Evolutionary conservation across 768 basidiomycete genomes (phyloP), one percentile per base, ranked within the genome.

Genomic region (Termitomyces sp.): DNA sequence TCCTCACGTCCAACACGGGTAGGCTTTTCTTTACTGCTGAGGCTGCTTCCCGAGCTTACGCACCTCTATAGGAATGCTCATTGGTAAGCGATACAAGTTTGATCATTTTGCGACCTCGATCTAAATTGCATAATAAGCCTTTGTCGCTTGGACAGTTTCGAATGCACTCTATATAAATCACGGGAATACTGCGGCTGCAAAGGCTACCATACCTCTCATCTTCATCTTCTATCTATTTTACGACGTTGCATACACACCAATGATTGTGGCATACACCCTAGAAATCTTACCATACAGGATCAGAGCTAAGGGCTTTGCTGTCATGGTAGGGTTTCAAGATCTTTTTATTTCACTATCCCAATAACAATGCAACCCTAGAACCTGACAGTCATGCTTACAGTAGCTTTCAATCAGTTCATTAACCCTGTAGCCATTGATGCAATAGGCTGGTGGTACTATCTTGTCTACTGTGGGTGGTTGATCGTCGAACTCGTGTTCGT

Each of bases 241-340:
- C 59, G 86, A 89, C 63, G 75, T 91, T 55, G 88, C 88, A 27
- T 91, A 91, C 67, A 86, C 85, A 1, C 89, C 91, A 5, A 79
- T 93, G 70, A 73, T 88, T 25, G 72, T 80, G 17, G 73, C 76
- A 5, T 79, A 83, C 61, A 78, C 80, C 6, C 73, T 93, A 56
- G 93, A 94, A 67, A 92, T 94, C 60, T 69, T 94, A 3, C 91
- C 91, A 0, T 91, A 83, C 70, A 78, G 75, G 57, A 84, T 93
- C 57, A 84, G 92, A 51, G 91, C 91, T 10, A 89, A 85, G 63
- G 90, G 90, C 0, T 86, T 89, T 59, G 84, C 88, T 7, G 66
- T 89, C 35, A 89, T 91, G 85, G 85, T 84, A 57, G 19, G 40
- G 17, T 19, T 3, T 44, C 9, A n/a, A 17, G 11, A 47, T n/a